Evolutionary conservation across 192 early-diverging fungal species (phyloP), one percentile per base, ranked within the genome.

Genomic region (Helicostylum pulchrum): DNA sequence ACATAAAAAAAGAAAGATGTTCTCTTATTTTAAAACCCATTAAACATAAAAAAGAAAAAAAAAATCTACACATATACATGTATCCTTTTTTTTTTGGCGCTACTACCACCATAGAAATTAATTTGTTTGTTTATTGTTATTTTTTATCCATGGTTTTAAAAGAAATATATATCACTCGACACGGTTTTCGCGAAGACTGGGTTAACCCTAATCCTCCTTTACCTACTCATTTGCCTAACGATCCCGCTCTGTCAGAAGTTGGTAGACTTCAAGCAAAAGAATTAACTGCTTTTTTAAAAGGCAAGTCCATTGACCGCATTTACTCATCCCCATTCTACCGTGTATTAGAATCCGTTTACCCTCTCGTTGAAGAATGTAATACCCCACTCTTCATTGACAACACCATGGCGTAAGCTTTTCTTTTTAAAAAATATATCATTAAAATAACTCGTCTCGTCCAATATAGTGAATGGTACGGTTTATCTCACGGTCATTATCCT

Each of bases 291-390:
- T 64, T 43, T 31, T 56, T 72, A 1, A 62, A 57, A 30, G 61
- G 64, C 17, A 68, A 68, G 43, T 17, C 36, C 9, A 64, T 73
- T 14, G 31, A 67, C 14, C 39, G 20, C n/a, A 60, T 73, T 34
- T 73, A 67, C 53, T 51, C 60, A n/a, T 73, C 66, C 9, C 66
- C 72, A 10, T 73, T 73, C 53, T 73, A 73, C 47, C 59, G 72
- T 11, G 67, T 67, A 34, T 36, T 73, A 4, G 45, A 73, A 42
- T 59, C 66, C 15, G 61, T 65, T 26, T 39, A 58, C 43, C 59
- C 61, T 15, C 39, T 67, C 2, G 56, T 54, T 7, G 30, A 64
- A 34, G 55, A 30, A 3, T 48, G 32, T 19, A 17, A 55, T 50
- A 34, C 64, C 21, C 51, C 56, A 23, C 50, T 68, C 14, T 44